Conservation (phyloP, 108 stramenopile species). For the Fragilaria radians region DNA sequence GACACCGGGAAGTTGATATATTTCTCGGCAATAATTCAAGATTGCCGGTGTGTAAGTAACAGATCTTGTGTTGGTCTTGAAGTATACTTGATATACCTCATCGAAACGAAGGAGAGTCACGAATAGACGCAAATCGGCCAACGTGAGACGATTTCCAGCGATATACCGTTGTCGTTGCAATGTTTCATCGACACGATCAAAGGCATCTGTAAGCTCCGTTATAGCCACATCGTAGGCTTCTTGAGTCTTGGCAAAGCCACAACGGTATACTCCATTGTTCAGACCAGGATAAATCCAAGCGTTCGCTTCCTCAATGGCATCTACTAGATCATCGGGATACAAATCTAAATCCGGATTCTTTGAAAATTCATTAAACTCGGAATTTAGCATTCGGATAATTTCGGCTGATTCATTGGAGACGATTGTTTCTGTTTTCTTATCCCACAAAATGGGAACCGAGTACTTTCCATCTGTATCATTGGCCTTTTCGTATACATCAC, state of each 20-base stretch:
- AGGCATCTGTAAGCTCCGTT: conserved; percentile 76
- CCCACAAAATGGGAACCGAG: conserved; percentile 94
- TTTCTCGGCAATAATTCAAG: conserved; percentile 90
- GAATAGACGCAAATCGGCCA: conserved; percentile 94
- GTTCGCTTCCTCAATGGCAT: conserved; percentile 61
- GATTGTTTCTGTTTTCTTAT: conserved; percentile 88
- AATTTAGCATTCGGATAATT: conserved; percentile 95
- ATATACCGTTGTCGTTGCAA: conserved; percentile 76
- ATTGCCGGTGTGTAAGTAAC: conserved; percentile 78
- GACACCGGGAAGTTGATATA: conserved; percentile 86
- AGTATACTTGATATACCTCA: conserved; percentile 88
- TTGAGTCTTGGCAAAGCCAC: conserved; percentile 95
- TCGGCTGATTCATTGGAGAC: conserved; percentile 98
- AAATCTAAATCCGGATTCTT: conserved; percentile 75
- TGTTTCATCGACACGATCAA: conserved; percentile 76
- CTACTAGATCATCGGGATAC: conserved; percentile 73
- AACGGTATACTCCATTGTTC: conserved; percentile 96
- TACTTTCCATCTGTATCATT: conserved; percentile 81
- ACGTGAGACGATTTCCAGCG: conserved; percentile 79
- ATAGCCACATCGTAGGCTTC: conserved; percentile 89
- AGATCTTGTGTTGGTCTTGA: conserved; percentile 85
- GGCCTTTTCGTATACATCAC: conserved; percentile 48
- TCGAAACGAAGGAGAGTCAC: conserved; percentile 93
- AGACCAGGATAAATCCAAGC: conserved; percentile 86
- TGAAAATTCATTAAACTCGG: conserved; percentile 80